Conservation (phyloP, 1,284 basidiomycete genomes). For the Leccinum huronense region DNA sequence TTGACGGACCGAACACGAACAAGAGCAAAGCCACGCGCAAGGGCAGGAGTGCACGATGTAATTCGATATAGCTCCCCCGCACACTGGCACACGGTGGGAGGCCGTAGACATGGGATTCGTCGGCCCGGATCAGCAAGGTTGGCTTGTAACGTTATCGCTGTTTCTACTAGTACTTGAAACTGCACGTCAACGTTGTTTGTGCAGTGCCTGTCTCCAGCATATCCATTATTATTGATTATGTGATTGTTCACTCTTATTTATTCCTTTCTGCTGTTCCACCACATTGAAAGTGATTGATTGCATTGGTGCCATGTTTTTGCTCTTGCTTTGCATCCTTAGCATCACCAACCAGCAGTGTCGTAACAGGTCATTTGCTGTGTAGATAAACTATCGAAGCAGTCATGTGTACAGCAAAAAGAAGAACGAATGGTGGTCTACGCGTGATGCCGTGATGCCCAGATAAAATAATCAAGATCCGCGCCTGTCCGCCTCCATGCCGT, state of each 20-base stretch:
- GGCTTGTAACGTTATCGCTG: not conserved
- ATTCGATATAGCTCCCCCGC: constrained; percentile 51
- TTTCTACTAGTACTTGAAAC: constrained; percentile 10
- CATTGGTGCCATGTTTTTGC: constrained; percentile 16
- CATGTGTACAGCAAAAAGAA: no score
- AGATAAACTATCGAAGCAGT: no score
- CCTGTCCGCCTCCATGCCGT: constrained; percentile 18
- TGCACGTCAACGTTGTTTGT: constrained; percentile 15
- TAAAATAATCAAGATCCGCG: no score
- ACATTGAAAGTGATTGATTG: constrained; percentile 6
- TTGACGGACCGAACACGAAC: constrained; percentile 50
- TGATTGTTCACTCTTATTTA: constrained; percentile 32
- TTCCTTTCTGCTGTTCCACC: constrained; percentile 16
- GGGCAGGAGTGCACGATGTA: constrained; percentile 72
- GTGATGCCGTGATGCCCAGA: no score
- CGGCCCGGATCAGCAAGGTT: no score
- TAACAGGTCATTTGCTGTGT: no score
- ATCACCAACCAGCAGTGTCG: no score
- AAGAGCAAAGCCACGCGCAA: constrained; percentile 54
- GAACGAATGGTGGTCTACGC: no score
- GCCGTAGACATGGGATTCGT: no score
- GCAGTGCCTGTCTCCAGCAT: constrained; percentile 23
- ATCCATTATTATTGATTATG: constrained; percentile 39
- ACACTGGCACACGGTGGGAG: not conserved
- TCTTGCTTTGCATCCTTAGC: constrained; percentile 8